Evolutionary conservation across 495 filamentous ascomycete genomes (phyloP).

Genomic region (Hyaloscypha finlandica): DNA sequence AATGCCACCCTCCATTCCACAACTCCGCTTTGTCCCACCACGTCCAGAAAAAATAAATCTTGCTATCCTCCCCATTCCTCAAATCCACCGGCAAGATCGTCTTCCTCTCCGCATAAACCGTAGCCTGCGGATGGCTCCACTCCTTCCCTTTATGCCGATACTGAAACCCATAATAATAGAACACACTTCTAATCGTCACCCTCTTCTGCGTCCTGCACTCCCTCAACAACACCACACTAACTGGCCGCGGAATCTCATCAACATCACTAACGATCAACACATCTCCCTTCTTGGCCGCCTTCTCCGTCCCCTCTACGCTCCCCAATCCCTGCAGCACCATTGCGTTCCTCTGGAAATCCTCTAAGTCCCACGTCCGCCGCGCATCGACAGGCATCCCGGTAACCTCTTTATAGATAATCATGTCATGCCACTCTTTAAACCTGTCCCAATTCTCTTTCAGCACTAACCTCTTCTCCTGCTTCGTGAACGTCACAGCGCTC

Average conservation of each 20-base stretch:
- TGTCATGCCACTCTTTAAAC: conserved; percentile 40
- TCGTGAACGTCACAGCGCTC: conserved; percentile 45
- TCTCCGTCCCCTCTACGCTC: conserved; percentile 29
- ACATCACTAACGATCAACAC: conserved; percentile 43
- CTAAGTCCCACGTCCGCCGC: conserved; percentile 37
- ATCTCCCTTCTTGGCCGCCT: conserved; percentile 34
- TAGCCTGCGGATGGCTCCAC: conserved; percentile 50
- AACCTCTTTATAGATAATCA: conserved; percentile 44
- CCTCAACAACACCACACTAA: conserved; percentile 40
- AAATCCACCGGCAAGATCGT: conserved; percentile 46
- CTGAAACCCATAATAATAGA: conserved; percentile 52
- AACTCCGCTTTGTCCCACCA: conserved; percentile 32
- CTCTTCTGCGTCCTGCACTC: conserved; percentile 42
- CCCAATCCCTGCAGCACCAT: conserved; percentile 40
- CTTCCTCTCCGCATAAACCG: conserved; percentile 38
- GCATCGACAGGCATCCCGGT: conserved; percentile 34
- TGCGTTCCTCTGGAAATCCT: conserved; percentile 41
- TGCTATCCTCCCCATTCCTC: conserved; percentile 37
- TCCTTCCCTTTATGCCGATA: conserved; percentile 41
- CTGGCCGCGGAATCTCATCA: conserved; percentile 45
- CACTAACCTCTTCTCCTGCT: conserved; percentile 39
- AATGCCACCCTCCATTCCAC: conserved; percentile 48
- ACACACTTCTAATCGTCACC: conserved; percentile 41
- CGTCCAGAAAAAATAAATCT: conserved; percentile 12
- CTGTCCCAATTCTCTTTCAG: conserved; percentile 41